Conservation (phyloP, 225 moss, liverwort and hornwort species). For the Neckera pumila region DNA sequence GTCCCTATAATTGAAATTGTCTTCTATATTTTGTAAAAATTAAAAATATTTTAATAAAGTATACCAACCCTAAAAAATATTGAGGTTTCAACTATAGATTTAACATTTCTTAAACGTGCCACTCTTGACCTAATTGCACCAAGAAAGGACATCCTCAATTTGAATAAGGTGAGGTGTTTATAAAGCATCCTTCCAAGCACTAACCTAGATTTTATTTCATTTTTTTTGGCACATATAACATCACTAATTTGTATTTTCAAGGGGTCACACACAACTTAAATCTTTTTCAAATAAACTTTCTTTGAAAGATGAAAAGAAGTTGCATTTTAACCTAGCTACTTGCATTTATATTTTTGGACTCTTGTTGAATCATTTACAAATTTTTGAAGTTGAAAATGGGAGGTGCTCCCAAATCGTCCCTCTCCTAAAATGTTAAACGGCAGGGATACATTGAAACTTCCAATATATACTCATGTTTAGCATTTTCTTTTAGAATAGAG, state of each 20-base stretch:
- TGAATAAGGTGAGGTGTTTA: no score
- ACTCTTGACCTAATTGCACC: not conserved
- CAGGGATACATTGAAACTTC: not conserved
- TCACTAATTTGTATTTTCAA: not conserved
- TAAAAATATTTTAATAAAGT: not conserved
- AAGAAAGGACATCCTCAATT: not conserved
- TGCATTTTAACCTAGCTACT: not conserved
- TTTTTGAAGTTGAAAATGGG: not conserved
- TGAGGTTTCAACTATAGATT: not conserved
- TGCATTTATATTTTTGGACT: not conserved
- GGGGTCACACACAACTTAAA: not conserved
- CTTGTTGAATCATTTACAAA: not conserved
- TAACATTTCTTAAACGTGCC: accelerated
- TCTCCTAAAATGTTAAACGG: no score
- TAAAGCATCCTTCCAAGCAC: accelerated
- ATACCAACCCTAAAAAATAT: no score
- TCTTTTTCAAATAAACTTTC: not conserved
- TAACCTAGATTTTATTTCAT: not conserved
- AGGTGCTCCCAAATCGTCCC: not conserved
- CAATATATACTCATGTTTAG: no score
- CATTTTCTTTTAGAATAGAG: accelerated
- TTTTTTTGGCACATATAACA: not conserved
- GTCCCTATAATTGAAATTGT: not conserved
- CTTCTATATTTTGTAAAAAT: not conserved
- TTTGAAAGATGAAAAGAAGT: not conserved